Conservation (phyloP, 805 yeast genomes). For the Yarrowia sp. region DNA sequence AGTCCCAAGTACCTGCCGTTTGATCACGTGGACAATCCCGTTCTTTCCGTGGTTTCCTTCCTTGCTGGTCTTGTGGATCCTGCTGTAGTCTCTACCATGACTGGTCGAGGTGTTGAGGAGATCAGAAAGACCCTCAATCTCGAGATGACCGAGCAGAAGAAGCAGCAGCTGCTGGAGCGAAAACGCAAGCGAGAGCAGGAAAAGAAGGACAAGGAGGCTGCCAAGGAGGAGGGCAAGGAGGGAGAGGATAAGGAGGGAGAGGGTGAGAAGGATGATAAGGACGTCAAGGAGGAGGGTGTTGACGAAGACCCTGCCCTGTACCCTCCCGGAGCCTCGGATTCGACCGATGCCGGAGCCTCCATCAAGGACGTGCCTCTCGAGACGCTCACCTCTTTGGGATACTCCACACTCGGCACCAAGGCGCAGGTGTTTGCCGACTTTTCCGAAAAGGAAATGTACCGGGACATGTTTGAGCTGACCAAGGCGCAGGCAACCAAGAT, state of each 20-base stretch:
- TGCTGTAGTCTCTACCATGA: slow-evolving; percentile 82
- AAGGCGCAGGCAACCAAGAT: slow-evolving; percentile 76
- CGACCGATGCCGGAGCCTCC: slow-evolving; percentile 32
- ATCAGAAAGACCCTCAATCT: slow-evolving; percentile 59
- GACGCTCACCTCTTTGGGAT: slow-evolving; percentile 30
- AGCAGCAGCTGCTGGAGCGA: slow-evolving; percentile 23
- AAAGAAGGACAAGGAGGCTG: slow-evolving; percentile 44
- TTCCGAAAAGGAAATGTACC: slow-evolving; percentile 74
- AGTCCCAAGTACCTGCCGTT: slow-evolving; percentile 75
- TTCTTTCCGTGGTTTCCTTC: slow-evolving; percentile 89
- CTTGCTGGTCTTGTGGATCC: slow-evolving; percentile 85
- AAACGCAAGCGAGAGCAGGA: slow-evolving; percentile 33
- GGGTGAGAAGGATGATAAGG: slow-evolving; percentile 26
- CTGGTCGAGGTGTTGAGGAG: slow-evolving; percentile 57
- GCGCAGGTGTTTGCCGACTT: slow-evolving; percentile 48
- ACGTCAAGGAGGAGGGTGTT: slow-evolving; percentile 30
- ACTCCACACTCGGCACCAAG: slow-evolving; percentile 36
- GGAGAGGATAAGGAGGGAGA: slow-evolving; percentile 27
- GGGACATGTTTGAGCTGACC: slow-evolving; percentile 66
- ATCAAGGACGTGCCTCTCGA: slow-evolving; percentile 37
- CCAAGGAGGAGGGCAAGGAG: slow-evolving; percentile 40
- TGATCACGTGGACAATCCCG: slow-evolving; percentile 88
- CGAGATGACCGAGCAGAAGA: slow-evolving; percentile 27
- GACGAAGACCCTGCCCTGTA: slow-evolving; percentile 17
- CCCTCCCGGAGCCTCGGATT: slow-evolving; percentile 18